phyloP scores from a whole-genome alignment of 1,284 basidiomycete genomes.

The Polyporus tsugae region DNA sequence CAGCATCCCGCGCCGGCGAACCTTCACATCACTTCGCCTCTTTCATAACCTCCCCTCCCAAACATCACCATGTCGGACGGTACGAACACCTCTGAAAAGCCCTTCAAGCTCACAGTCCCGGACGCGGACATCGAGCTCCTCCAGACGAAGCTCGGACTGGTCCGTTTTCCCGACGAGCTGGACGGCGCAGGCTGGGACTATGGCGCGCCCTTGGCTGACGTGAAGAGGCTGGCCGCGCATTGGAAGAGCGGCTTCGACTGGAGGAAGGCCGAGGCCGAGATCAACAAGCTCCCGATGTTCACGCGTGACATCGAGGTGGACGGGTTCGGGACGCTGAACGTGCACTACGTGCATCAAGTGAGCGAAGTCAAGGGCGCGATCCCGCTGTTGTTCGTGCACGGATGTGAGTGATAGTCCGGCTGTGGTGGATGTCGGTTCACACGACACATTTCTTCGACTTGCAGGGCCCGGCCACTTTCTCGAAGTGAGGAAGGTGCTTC shows the following conservation, averaged over 20 bases:
- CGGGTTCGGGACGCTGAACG: slow-evolving; percentile 45
- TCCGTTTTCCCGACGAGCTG: slow-evolving; percentile 51
- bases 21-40: no score
- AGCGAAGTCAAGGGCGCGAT: slow-evolving; percentile 47
- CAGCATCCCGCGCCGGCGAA: no score
- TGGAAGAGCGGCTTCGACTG: slow-evolving; percentile 54
- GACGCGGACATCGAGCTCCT: slow-evolving; percentile 27
- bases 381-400: slow-evolving; percentile 54
- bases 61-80: background rate
- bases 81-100: slow-evolving; percentile 20
- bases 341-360: slow-evolving; percentile 53
- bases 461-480: slow-evolving; percentile 68
- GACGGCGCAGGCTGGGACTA: slow-evolving; percentile 47
- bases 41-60: background rate
- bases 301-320: slow-evolving; percentile 44
- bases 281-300: slow-evolving; percentile 13
- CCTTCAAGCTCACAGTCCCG: slow-evolving; percentile 28
- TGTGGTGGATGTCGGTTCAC: background rate
- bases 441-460: background rate
- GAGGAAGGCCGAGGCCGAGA: slow-evolving; percentile 44
- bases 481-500: slow-evolving; percentile 63
- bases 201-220: slow-evolving; percentile 49
- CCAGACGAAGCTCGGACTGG: slow-evolving; percentile 24
- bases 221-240: slow-evolving; percentile 46
- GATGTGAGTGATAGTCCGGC: slow-evolving; percentile 44